phyloP scores from a whole-genome alignment of 1,139 yeast genomes.

The Williopsis jadinii region DNA sequence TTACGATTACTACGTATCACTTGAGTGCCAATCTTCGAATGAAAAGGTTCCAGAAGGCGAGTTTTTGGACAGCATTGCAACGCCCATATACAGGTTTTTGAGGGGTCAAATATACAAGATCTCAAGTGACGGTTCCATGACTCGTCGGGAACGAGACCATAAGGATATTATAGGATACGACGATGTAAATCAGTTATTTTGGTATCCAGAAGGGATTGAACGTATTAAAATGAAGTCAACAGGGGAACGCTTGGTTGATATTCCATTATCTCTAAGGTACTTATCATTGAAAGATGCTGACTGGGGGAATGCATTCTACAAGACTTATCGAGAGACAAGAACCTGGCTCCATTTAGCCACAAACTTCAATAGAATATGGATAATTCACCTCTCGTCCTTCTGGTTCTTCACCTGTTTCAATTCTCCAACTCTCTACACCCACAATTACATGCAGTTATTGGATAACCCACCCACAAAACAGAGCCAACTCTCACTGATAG shows the following conservation, averaged over 20 bases:
- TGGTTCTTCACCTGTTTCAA: slow-evolving; percentile 82
- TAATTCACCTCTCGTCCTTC: slow-evolving; percentile 66
- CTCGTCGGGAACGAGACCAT: slow-evolving; percentile 59
- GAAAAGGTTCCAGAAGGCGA: slow-evolving; percentile 23
- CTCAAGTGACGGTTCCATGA: slow-evolving; percentile 29
- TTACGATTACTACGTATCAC: slow-evolving; percentile 40
- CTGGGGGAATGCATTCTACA: slow-evolving; percentile 61
- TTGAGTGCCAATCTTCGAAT: slow-evolving; percentile 1
- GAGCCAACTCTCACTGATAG: slow-evolving; percentile 51
- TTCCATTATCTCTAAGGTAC: slow-evolving; percentile 41
- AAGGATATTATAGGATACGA: slow-evolving; percentile 72
- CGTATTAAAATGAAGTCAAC: slow-evolving; percentile 36
- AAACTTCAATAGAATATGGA: slow-evolving; percentile 80
- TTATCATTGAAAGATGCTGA: slow-evolving; percentile 38
- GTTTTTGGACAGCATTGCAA: slow-evolving; percentile 61
- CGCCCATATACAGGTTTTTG: slow-evolving; percentile 65
- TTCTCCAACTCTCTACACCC: slow-evolving; percentile 70
- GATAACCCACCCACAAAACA: slow-evolving; percentile 64
- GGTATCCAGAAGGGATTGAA: slow-evolving; percentile 64
- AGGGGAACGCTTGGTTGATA: slow-evolving; percentile 37
- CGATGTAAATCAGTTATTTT: slow-evolving; percentile 78
- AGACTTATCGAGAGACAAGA: slow-evolving; percentile 68
- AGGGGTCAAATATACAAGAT: slow-evolving; percentile 45
- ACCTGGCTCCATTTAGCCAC: slow-evolving; percentile 74
- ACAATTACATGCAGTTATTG: slow-evolving; percentile 45